phyloP scores from a whole-genome alignment of 805 yeast genomes.

The Candida silvicultrix region DNA sequence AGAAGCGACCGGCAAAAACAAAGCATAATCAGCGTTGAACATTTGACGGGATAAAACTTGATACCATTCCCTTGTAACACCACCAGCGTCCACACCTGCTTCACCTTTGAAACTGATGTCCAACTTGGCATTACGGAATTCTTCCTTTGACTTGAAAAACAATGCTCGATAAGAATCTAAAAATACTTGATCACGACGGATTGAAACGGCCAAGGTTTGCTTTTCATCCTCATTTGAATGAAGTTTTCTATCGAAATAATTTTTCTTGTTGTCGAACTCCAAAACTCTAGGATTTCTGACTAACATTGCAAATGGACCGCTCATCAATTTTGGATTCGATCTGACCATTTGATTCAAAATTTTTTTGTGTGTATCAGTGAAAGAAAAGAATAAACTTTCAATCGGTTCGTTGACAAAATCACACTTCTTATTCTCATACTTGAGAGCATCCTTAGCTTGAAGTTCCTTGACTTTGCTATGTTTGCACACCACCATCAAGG shows the following conservation, averaged over 20 bases:
- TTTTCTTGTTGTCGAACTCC: conserved; percentile 91
- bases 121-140: conserved; percentile 63
- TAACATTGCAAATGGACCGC: conserved; percentile 89
- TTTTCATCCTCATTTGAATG: conserved; percentile 39
- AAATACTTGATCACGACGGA: conserved; percentile 87
- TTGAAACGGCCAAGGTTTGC: conserved; percentile 52
- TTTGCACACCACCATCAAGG: conserved; percentile 94
- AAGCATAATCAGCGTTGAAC: conserved; percentile 92
- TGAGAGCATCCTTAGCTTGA: conserved; percentile 46
- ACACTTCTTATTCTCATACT: conserved; percentile 54
- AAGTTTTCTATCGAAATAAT: conserved; percentile 72
- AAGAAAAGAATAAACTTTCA: conserved; percentile 73
- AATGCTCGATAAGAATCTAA: conserved; percentile 82
- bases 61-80: conserved; percentile 96
- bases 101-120: conserved; percentile 88
- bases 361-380: conserved; percentile 84
- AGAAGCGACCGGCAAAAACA: conserved; percentile 85
- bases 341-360: conserved; percentile 88
- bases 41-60: conserved; percentile 90
- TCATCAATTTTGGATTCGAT: conserved; percentile 85
- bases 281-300: conserved; percentile 83
- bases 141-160: conserved; percentile 71
- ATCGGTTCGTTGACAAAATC: conserved; percentile 73
- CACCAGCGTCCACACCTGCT: conserved; percentile 97
- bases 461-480: conserved; percentile 61